Percentiles rank a stretch among this genome's conserved stretches.
Conservation (phyloP, 2,329 filamentous ascomycete species). For the Cercospora beticola region DNA sequence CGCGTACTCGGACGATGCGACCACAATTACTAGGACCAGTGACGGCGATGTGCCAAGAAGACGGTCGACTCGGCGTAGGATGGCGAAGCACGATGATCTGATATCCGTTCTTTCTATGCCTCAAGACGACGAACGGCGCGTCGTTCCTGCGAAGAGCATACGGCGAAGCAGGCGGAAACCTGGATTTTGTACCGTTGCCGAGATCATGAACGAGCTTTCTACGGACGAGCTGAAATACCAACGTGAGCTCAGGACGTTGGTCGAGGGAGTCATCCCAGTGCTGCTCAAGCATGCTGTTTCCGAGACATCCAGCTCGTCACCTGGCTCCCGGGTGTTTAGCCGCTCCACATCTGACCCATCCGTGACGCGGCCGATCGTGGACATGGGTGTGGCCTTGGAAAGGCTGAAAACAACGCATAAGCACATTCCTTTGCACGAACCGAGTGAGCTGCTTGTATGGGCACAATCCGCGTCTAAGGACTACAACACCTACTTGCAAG, state of each 20-base stretch:
- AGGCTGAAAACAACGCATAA: slow-evolving; percentile 77
- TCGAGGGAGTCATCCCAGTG: slow-evolving; percentile 93
- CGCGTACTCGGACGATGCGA: slow-evolving; percentile 34
- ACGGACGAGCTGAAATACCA: slow-evolving; percentile 86
- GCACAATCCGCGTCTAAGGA: slow-evolving; percentile 73
- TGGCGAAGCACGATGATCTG: slow-evolving; percentile 82
- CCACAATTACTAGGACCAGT: slow-evolving; percentile 30
- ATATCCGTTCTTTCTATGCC: slow-evolving; percentile 81
- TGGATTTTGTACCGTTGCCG: slow-evolving; percentile 67
- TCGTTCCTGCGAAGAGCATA: slow-evolving; percentile 75
- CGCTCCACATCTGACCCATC: slow-evolving; percentile 53
- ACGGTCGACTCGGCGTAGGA: slow-evolving; percentile 59
- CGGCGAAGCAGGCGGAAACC: slow-evolving; percentile 67
- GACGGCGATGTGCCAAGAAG: slow-evolving; percentile 35
- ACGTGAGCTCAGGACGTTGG: slow-evolving; percentile 85
- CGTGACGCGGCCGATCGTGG: slow-evolving; percentile 82
- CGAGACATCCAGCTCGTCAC: slow-evolving; percentile 57
- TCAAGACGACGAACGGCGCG: slow-evolving; percentile 62
- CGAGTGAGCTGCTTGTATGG: slow-evolving; percentile 75
- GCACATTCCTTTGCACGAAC: slow-evolving; percentile 71
- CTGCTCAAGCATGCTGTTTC: slow-evolving; percentile 81
- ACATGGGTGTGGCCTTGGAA: slow-evolving; percentile 90
- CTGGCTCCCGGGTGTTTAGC: slow-evolving; percentile 30
- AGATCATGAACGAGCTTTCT: slow-evolving; percentile 75
- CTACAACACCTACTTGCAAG: slow-evolving; percentile 81